phyloP scores from a whole-genome alignment of 768 basidiomycete genomes.

The Nevesoporus exiguus region DNA sequence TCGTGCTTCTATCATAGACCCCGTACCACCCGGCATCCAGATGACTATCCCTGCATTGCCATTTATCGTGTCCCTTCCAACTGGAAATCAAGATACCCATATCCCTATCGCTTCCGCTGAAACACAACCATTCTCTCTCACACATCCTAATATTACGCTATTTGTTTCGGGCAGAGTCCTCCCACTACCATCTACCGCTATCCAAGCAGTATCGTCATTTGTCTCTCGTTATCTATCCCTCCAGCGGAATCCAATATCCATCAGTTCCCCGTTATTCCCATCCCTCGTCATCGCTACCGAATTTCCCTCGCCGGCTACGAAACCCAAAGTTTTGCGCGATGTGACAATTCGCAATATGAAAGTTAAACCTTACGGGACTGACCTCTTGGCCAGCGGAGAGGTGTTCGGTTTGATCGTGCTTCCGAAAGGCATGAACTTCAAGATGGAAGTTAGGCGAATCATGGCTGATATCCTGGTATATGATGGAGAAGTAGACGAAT shows the following conservation, averaged over 20 bases:
- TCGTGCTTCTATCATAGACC: conserved; percentile 56
- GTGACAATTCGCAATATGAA: conserved; percentile 78
- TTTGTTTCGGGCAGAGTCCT: conserved; percentile 54
- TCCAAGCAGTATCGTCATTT: conserved; percentile 52
- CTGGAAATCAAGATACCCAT: conserved; percentile 14
- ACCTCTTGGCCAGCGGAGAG: conserved; percentile 65
- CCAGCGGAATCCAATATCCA: conserved; percentile 50
- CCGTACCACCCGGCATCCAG: conserved; percentile 46
- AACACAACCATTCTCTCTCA: conserved; percentile 55
- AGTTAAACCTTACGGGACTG: conserved; percentile 45
- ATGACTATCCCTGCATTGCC: conserved; percentile 57
- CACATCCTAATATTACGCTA: conserved; percentile 66
- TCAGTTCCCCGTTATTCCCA: conserved; percentile 56
- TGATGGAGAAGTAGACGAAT: conserved; percentile 61
- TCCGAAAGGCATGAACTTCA: conserved; percentile 64
- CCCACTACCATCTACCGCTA: conserved; percentile 44
- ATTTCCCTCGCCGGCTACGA: conserved; percentile 66
- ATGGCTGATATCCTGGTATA: conserved; percentile 77
- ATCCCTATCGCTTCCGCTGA: conserved; percentile 53
- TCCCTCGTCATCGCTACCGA: conserved; percentile 42
- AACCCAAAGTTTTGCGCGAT: conserved; percentile 62
- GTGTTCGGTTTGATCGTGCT: conserved; percentile 65
- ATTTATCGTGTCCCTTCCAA: conserved; percentile 55
- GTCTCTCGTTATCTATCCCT: conserved; percentile 63
- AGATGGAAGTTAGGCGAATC: conserved; percentile 58